Evolutionary conservation across 257 asterid genomes (phyloP).

Genomic region (Solanum acaule): DNA sequence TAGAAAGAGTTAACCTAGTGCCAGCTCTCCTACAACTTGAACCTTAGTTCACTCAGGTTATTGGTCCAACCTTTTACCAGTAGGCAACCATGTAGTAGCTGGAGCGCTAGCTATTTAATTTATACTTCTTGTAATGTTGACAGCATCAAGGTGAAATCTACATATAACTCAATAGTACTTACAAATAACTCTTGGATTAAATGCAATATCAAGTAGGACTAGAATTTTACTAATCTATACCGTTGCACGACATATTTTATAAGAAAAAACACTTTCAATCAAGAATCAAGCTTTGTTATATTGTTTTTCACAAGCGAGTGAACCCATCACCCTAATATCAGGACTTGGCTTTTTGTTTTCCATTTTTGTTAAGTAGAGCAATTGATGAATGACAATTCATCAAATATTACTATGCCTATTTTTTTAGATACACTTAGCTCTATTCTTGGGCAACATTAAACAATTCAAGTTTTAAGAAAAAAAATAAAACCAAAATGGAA

Average conservation of each 20-base stretch:
- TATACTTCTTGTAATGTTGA: neutral
- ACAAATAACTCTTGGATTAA: neutral
- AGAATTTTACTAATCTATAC: neutral
- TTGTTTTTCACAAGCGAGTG: neutral
- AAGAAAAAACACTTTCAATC: neutral
- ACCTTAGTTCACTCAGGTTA: neutral
- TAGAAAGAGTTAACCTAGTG: neutral
- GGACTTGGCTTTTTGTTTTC: neutral
- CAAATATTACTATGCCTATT: neutral
- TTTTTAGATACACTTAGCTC: neutral
- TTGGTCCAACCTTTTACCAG: neutral
- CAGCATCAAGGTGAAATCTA: neutral
- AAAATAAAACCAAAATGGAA: neutral
- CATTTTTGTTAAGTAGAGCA: neutral
- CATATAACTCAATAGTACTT: neutral
- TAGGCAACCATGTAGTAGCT: neutral
- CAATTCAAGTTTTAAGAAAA: neutral
- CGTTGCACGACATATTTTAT: neutral
- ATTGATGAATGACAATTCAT: neutral
- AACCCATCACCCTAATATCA: neutral
- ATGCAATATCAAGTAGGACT: neutral
- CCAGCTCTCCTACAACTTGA: neutral
- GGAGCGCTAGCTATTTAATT: neutral
- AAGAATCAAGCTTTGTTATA: neutral
- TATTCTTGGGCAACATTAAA: neutral